Evolutionary conservation across 2,329 filamentous ascomycete species (phyloP), one percentile per base, ranked within the genome.

Genomic region (Penicillium sp.): DNA sequence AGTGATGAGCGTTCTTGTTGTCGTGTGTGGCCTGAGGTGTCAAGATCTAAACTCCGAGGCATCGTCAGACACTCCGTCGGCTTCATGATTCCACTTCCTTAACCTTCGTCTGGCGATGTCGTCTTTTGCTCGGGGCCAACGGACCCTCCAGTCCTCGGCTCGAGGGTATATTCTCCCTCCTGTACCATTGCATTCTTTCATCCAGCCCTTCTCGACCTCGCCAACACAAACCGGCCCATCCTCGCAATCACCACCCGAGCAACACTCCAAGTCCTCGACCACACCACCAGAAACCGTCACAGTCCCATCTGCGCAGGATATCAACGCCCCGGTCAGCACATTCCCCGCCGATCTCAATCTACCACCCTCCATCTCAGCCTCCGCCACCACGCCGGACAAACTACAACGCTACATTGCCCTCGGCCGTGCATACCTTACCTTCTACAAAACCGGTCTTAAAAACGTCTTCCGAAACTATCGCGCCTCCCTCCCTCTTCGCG

Each of bases 361-460:
- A 2, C 87, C 87, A 5, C 60, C 64, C 4, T 75, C 79, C 37
- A 62, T 71, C 13, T n/a, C 40, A 2, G 58, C 73, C 14, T 57
- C 65, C 6, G 62, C 76, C 18, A 58, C 69, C 14, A 60, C 78
- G 39, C 27, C 39, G n/a, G 52, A 49, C 16, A 61, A 61, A 41
- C 36, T 63, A 7, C 59, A 59, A 34, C 59, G 62, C 44, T 57
- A 57, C 47, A 34, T 66, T 33, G 64, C 65, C 29, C 69, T 83
- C 18, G 91, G 87, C 47, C 84, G 85, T 62, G 80, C 85, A 36
- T 95, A 94, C 66, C 64, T 85, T 7, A 67, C 67, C 23, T 97
- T 97, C 77, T 97, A 96, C 80, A 94, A 93, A 68, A 76, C 80
- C 1, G 91, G 90, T 13, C 68, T 95, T 20, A 81, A 82, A 59